Evolutionary conservation across 192 early-diverging fungal genomes (phyloP).

Genomic region (Coemansia javaensis): DNA sequence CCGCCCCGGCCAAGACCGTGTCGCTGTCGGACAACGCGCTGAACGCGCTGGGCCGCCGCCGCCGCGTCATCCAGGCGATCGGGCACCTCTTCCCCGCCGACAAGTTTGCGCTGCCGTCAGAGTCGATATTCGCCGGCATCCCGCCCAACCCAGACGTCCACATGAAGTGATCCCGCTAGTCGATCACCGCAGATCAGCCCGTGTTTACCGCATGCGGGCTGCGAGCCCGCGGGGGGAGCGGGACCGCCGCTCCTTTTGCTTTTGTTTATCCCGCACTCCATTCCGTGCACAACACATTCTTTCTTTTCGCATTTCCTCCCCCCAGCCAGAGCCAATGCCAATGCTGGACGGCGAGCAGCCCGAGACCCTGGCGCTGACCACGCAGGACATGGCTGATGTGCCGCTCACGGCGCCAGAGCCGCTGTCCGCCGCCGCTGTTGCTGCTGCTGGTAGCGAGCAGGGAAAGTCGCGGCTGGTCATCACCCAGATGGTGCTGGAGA

Average conservation of each 20-base stretch:
- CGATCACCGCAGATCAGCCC: background rate
- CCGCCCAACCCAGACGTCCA: conserved; percentile 33
- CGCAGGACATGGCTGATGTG: conserved; percentile 11
- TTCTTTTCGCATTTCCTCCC: background rate
- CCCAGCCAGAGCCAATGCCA: background rate
- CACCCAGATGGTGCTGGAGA: conserved; percentile 79
- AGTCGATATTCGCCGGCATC: conserved; percentile 31
- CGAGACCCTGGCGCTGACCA: conserved; percentile 10
- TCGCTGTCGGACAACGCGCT: conserved; percentile 65
- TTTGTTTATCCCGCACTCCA: no score
- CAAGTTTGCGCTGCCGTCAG: conserved; percentile 41
- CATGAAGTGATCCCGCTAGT: conserved; percentile 19
- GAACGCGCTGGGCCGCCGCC: conserved; percentile 63
- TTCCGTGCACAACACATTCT: no score
- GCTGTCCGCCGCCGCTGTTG: background rate
- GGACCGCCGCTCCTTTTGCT: background rate
- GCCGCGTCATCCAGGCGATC: conserved; percentile 62
- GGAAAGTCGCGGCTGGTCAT: conserved; percentile 58
- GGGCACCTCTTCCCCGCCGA: conserved; percentile 52
- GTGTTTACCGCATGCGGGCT: conserved; percentile 2
- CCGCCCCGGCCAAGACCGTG: conserved; percentile 48
- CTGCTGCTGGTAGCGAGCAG: conserved; percentile 1
- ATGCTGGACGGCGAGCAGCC: background rate
- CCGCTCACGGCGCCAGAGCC: background rate
- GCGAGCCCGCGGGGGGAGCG: background rate